phyloP scores from a whole-genome alignment of 768 basidiomycete species.

The Tylopilus felleus region DNA sequence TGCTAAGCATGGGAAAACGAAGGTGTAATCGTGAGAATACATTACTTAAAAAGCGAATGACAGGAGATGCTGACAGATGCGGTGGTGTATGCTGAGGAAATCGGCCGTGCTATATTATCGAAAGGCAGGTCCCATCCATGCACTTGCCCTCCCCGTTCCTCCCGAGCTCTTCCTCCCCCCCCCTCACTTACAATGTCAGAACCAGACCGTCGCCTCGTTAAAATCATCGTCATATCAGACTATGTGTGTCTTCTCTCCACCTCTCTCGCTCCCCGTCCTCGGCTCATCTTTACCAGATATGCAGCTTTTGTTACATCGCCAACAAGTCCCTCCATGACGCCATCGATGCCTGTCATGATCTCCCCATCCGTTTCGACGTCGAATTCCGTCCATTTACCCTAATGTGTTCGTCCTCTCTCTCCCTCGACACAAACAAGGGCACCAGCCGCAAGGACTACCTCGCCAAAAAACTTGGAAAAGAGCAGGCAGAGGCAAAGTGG shows the following conservation, averaged over 20 bases:
- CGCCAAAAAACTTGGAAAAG: slow-evolving; percentile 26
- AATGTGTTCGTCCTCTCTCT: slow-evolving; percentile 22
- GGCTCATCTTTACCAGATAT: slow-evolving; percentile 26
- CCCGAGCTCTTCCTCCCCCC: neutral
- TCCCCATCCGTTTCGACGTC: slow-evolving; percentile 34
- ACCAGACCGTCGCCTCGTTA: slow-evolving; percentile 18
- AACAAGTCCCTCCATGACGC: slow-evolving; percentile 36
- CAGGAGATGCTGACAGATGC: slow-evolving; percentile 33
- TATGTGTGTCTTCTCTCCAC: slow-evolving; percentile 22
- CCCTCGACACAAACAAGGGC: slow-evolving; percentile 20
- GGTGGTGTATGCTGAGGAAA: slow-evolving; percentile 25
- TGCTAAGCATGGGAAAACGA: slow-evolving; percentile 19
- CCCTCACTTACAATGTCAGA: slow-evolving; percentile 18
- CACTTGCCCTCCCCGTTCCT: slow-evolving; percentile 1
- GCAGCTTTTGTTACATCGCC: slow-evolving; percentile 39
- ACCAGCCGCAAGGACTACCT: slow-evolving; percentile 23
- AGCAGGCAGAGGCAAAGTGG: slow-evolving; percentile 25
- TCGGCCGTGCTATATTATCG: slow-evolving; percentile 26
- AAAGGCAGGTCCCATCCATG: slow-evolving; percentile 26
- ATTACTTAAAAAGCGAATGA: slow-evolving; percentile 17
- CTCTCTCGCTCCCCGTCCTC: neutral
- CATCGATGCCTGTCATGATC: slow-evolving; percentile 32
- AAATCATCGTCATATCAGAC: slow-evolving; percentile 35
- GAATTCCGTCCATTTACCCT: slow-evolving; percentile 35
- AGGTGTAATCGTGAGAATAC: slow-evolving; percentile 19